Percentiles rank a stretch among this genome's conserved stretches.
These are phyloP conservation scores for Rubroshorea leprosula DNA, from an alignment of 345 rosid species.

Conservation along the genomic window DNA sequence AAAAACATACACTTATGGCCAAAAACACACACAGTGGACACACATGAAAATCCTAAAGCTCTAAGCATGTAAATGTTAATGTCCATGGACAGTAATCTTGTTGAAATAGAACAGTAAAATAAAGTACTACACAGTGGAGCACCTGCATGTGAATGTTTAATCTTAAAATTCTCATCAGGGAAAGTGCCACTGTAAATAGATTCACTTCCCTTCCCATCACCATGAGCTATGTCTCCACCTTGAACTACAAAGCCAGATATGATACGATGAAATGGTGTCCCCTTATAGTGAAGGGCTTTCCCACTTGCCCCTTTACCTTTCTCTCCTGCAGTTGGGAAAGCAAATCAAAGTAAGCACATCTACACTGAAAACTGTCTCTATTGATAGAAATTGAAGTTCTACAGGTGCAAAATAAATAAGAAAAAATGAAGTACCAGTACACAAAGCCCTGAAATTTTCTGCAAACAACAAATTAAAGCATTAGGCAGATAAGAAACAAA, in stretches of 20 bases:
- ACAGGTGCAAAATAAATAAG: conserved; percentile 3
- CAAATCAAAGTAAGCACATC: conserved; percentile 1
- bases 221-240: conserved; percentile 76
- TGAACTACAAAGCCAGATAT: conserved; percentile 90
- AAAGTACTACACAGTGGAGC: neutral
- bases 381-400: neutral
- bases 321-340: conserved; percentile 41
- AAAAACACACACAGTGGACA: too few species aligned
- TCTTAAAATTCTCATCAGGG: conserved; percentile 87
- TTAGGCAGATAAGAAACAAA: conserved; percentile 17
- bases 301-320: conserved; percentile 56
- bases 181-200: conserved; percentile 81
- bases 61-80: neutral
- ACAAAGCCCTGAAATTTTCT: conserved; percentile 96
- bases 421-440: conserved; percentile 62
- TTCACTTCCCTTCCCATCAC: conserved; percentile 77
- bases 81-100: neutral
- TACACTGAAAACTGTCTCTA: neutral
- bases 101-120: too few species aligned
- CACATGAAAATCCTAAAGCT: neutral
- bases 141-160: conserved; percentile 89
- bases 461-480: conserved; percentile 23
- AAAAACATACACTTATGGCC: conserved; percentile 4
- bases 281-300: conserved; percentile 68
- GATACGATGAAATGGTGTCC: conserved; percentile 88